These are phyloP conservation scores for Acanthamoeba healyi DNA, from an alignment of 208 protist genomes.

Conservation along the genomic window DNA sequence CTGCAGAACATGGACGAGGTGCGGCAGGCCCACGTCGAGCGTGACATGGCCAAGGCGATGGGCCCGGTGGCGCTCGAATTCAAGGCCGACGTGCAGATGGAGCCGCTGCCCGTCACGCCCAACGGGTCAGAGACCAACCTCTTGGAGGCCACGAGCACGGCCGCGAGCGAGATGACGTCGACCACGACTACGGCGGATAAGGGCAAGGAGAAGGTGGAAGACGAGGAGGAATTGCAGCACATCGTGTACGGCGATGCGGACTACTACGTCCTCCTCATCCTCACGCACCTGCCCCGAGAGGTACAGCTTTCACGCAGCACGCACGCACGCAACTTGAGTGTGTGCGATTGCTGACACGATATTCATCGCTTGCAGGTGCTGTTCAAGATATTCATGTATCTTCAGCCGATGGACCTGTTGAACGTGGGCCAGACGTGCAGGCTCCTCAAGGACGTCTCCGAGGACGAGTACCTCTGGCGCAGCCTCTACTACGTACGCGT, in stretches of 20 bases:
- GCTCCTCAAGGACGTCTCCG: background rate
- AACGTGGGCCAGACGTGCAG: conserved; percentile 9
- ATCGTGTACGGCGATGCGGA: conserved; percentile 11
- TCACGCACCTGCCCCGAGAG: conserved; percentile 22
- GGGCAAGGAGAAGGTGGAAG: background rate
- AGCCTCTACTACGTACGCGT: conserved; percentile 15
- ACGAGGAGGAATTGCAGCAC: background rate
- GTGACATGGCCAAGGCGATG: conserved; percentile 9
- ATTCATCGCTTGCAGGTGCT: background rate
- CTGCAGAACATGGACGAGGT: conserved; percentile 33
- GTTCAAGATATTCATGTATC: background rate
- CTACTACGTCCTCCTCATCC: conserved; percentile 23
- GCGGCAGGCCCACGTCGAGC: background rate
- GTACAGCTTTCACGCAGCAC: too few relatives aligned
- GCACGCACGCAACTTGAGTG: too few relatives aligned
- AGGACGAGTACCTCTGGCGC: conserved; percentile 27
- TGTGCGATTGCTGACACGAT: background rate
- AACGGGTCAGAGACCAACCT: background rate
- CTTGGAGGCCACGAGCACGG: background rate
- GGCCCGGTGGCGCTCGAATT: background rate
- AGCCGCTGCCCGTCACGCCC: background rate
- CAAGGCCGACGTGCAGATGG: conserved; percentile 7
- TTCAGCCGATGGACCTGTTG: conserved; percentile 14
- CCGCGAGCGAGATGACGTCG: background rate
- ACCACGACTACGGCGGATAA: background rate